Percentiles rank a stretch among this genome's conserved stretches.
Evolutionary conservation across 257 asterid genomes (phyloP).

Genomic region (Salvia rosmarinus): DNA sequence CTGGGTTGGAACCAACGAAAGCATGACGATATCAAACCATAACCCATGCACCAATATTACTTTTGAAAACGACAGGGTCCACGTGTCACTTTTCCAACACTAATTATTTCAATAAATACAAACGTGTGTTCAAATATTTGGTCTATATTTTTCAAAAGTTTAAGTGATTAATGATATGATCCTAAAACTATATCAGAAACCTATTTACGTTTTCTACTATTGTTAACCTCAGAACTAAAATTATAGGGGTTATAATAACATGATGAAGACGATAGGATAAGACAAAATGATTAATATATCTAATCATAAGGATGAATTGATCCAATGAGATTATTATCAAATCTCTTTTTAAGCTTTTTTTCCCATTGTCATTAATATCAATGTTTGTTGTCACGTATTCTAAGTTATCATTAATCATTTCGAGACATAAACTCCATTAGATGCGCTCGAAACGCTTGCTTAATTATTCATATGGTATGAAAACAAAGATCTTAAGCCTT

Average conservation of each 20-base stretch:
- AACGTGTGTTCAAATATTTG: neutral
- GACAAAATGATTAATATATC: conserved; percentile 1
- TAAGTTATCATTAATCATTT: conserved; percentile 29
- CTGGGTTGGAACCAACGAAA: conserved; percentile 60
- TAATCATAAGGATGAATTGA: neutral
- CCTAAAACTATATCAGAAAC: neutral
- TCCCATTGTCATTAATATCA: conserved; percentile 23
- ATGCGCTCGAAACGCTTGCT: neutral
- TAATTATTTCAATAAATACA: neutral
- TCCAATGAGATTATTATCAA: conserved; percentile 22
- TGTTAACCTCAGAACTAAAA: neutral
- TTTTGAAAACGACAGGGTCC: conserved; percentile 29
- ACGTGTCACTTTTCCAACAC: conserved; percentile 33
- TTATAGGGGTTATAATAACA: neutral
- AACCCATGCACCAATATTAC: conserved; percentile 37
- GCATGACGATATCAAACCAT: conserved; percentile 70
- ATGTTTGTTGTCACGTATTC: conserved; percentile 33
- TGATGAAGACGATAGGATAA: conserved; percentile 19
- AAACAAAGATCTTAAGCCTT: conserved; percentile 33
- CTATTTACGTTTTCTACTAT: neutral
- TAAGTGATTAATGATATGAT: neutral
- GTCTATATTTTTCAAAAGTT: neutral
- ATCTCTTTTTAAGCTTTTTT: neutral
- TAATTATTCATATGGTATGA: conserved; percentile 13
- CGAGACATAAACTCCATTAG: neutral